Evolutionary conservation across 441 rosid genomes (phyloP).

Genomic region (Bocquillonia castaneifolia): DNA sequence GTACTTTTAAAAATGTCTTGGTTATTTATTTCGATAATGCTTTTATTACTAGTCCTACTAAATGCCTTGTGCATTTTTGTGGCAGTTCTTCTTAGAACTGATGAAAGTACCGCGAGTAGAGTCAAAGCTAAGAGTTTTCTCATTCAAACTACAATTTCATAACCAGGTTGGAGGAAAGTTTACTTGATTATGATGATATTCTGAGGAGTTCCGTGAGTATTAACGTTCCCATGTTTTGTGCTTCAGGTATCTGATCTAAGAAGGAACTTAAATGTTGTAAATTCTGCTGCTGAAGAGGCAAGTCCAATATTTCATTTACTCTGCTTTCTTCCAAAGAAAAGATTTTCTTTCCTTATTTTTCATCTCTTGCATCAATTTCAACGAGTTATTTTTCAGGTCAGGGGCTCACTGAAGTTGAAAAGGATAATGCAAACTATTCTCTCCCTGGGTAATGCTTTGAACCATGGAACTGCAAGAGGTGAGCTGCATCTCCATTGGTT

Average conservation of each 20-base stretch:
- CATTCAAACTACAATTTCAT: constrained; percentile 75
- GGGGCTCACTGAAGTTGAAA: constrained; percentile 69
- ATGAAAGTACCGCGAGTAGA: constrained; percentile 92
- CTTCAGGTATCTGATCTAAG: constrained; percentile 84
- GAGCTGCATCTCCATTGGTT: constrained; percentile 26
- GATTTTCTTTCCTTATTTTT: constrained; percentile 19
- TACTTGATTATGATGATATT: constrained; percentile 18
- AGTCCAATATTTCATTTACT: constrained; percentile 28
- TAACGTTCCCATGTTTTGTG: constrained; percentile 15
- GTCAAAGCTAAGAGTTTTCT: constrained; percentile 86
- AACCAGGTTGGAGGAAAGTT: constrained; percentile 59
- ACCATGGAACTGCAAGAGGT: constrained; percentile 96
- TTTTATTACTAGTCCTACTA: constrained; percentile 18
- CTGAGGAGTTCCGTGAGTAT: constrained; percentile 23
- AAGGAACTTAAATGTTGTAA: constrained; percentile 54
- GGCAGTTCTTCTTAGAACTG: constrained; percentile 85
- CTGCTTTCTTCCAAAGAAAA: constrained; percentile 17
- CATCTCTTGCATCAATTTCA: constrained; percentile 21
- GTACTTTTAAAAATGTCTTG: background rate
- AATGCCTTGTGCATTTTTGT: constrained; percentile 25
- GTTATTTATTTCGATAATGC: background rate
- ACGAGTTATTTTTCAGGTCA: constrained; percentile 46
- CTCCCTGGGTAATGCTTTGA: constrained; percentile 86
- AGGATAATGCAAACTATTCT: constrained; percentile 90
- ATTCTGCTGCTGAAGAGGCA: constrained; percentile 85